Base-by-base conservation (phyloP, 129 eudicot genomes). In the Ambrosia trifida region DNA sequence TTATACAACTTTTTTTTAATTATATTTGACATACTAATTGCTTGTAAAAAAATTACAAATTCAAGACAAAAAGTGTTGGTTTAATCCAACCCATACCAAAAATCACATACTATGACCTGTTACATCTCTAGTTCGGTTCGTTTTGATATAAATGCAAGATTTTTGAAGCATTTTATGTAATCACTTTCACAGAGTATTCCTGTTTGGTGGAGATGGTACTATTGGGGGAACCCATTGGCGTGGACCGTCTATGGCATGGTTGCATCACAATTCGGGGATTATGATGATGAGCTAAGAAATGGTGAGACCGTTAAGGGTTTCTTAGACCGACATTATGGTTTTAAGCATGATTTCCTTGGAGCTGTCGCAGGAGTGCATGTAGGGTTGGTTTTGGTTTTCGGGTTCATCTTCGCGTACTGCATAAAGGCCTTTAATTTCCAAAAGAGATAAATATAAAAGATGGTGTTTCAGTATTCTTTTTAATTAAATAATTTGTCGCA, bases 191-290 rank as follows among this genome's bases (percentile, higher is more conserved):
- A 38, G 43, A 4, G 43, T 38, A 38, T 38, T 38, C 43, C 43
- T 35, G 38, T 35, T 3, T 87, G 94, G 94, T 87, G 94, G 87
- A 84, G 91, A 78, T 89, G 96, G 96, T 89, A 81, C 41, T 79
- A 76, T 40, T 86, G 85, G 83, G 76, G 28, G 10, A 76, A 80
- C 24, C 96, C 96, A 7, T 66, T 89, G 17, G 78, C 96, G 0
- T 89, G 85, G 87, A 79, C 91, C 0, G 14, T 86, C 36, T 85
- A 85, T 36, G 91, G 91, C 5, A 2, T 88, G 63, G 52, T 75
- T 60, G 79, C 69, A 7, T 83, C 96, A 10, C 96, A 88, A 40
- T 88, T 79, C 12, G 84, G 80, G 35, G 84, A 75, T 36, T 13
- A 38, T 7, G 68, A 75, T 7, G 64, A 70, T 11, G 33, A 11